Percentiles rank a stretch among this genome's conserved stretches.
These are phyloP conservation scores for Symmetrospora coprosmae DNA, from an alignment of 768 basidiomycete species.

Conservation along the genomic window DNA sequence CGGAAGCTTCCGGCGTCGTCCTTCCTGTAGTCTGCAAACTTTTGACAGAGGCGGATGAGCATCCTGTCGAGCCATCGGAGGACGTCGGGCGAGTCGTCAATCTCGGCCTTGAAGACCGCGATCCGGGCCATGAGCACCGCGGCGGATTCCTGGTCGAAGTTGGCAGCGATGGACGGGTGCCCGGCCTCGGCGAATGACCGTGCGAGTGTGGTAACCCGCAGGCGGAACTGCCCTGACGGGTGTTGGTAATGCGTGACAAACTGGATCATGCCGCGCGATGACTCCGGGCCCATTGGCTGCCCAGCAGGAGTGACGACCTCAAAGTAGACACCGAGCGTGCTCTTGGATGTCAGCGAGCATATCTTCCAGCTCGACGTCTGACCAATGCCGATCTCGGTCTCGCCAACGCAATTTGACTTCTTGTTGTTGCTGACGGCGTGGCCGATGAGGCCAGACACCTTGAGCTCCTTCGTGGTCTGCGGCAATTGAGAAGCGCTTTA, in stretches of 20 bases:
- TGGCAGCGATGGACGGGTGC: slow-evolving; percentile 78
- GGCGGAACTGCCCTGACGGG: slow-evolving; percentile 78
- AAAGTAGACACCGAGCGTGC: slow-evolving; percentile 85
- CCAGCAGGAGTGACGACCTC: slow-evolving; percentile 89
- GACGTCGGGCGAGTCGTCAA: slow-evolving; percentile 93
- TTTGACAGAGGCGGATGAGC: slow-evolving; percentile 95
- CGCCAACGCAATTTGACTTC: slow-evolving; percentile 89
- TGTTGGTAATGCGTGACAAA: slow-evolving; percentile 99
- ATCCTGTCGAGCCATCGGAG: slow-evolving; percentile 94
- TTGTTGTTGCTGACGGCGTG: slow-evolving; percentile 95
- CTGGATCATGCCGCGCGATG: slow-evolving; percentile 77
- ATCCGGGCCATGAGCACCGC: slow-evolving; percentile 97
- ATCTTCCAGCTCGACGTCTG: slow-evolving; percentile 98
- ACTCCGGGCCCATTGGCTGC: slow-evolving; percentile 73
- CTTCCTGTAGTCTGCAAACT: slow-evolving; percentile 96
- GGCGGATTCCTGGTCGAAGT: slow-evolving; percentile 95
- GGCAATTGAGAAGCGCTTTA: neutral
- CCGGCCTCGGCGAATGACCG: slow-evolving; percentile 95
- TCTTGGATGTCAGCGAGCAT: slow-evolving; percentile 72
- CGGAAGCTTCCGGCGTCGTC: slow-evolving; percentile 91
- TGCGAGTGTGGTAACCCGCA: slow-evolving; percentile 96
- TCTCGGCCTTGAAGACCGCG: slow-evolving; percentile 97
- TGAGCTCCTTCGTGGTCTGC: slow-evolving; percentile 95
- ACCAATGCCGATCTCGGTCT: slow-evolving; percentile 97
- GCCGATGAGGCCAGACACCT: slow-evolving; percentile 92